A percentile compares a stretch with the other conserved stretches of the same genome.
Evolutionary conservation across 768 basidiomycete species (phyloP).

Genomic region (Agrocybe pediades): DNA sequence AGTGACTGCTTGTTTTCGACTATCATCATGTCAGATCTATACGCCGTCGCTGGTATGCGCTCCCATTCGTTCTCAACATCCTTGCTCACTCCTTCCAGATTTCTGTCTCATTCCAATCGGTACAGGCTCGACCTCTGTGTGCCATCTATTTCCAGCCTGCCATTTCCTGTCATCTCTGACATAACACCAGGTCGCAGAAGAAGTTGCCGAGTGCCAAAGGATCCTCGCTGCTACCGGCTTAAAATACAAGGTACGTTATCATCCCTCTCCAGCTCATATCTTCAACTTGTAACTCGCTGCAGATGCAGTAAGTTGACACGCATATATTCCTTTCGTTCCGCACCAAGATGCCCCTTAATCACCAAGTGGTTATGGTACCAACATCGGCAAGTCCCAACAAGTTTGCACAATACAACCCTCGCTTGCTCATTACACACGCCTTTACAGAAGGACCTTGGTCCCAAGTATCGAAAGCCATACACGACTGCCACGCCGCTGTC

Average conservation of each 20-base stretch:
- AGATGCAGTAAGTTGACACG: slow-evolving; percentile 67
- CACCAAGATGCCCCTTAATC: slow-evolving; percentile 1
- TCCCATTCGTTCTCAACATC: not conserved
- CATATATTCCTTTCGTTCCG: not conserved
- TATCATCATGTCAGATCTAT: slow-evolving; percentile 49
- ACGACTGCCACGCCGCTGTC: slow-evolving; percentile 87
- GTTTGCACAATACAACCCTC: not conserved
- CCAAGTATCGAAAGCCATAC: slow-evolving; percentile 82
- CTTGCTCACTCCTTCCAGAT: slow-evolving; percentile 44
- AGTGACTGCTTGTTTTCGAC: slow-evolving; percentile 12
- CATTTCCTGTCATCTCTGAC: slow-evolving; percentile 1
- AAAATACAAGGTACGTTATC: slow-evolving; percentile 63
- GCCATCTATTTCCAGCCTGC: slow-evolving; percentile 1
- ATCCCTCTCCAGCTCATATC: not conserved
- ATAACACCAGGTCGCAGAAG: slow-evolving; percentile 62
- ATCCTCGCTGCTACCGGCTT: slow-evolving; percentile 84
- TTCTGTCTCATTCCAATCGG: slow-evolving; percentile 91
- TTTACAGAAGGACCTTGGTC: slow-evolving; percentile 81
- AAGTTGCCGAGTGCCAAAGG: slow-evolving; percentile 81
- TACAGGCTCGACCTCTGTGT: slow-evolving; percentile 69
- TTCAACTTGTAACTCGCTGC: slow-evolving; percentile 8
- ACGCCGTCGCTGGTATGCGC: slow-evolving; percentile 71
- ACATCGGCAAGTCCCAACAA: slow-evolving; percentile 54
- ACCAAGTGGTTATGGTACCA: slow-evolving; percentile 87
- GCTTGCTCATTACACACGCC: not conserved